Evolutionary conservation across 352 stramenopile genomes (phyloP), one percentile per base, ranked within the genome.

Genomic region (Phytophthora tentaculata): DNA sequence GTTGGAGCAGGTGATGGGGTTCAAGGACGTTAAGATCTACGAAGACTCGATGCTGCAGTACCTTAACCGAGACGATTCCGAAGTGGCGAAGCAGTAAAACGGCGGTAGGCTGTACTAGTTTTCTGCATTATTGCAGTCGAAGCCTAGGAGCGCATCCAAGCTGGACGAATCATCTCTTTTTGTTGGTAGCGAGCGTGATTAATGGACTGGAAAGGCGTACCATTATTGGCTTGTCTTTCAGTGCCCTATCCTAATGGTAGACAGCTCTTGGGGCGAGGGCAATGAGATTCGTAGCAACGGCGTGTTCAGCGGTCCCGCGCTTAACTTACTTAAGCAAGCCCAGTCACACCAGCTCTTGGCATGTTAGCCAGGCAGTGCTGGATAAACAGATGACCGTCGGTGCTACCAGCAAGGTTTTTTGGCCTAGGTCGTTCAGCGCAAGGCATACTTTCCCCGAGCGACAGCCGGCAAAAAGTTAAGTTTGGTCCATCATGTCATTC

Each of bases 1-100:
- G 24, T 66, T 94, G 26, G 70, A 91, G 58, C 83, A 91, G 48
- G 69, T 95, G 29, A 62, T 69, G 53, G 69, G 69, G 0, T 77
- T 77, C 22, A 70, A 77, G 57, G 32, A 73, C 45, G 69, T 77
- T 19, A 69, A 64, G 51, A 66, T 73, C 20, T 93, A 92, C 64
- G 84, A 92, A 64, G 70, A 88, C 71, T 93, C 84, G 47, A 95
- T 95, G 86, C 59, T 81, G 9, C 71, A 94, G 69, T 94, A 94
- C 58, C 66, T 94, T 10, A 94, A 94, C 71, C 74, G 77, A 56
- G 73, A 83, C 32, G 81, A 90, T 59, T 88, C 81, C 1, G 68
- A 69, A 23, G 78, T 92, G n/a, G 76, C 81, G 24, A 48, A 77
- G 57, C 69, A 73, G 50, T 70, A 61, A 63, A 17, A 17, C n/a